Evolutionary conservation across 805 yeast species (phyloP).

Genomic region (Ogataea methylovora): DNA sequence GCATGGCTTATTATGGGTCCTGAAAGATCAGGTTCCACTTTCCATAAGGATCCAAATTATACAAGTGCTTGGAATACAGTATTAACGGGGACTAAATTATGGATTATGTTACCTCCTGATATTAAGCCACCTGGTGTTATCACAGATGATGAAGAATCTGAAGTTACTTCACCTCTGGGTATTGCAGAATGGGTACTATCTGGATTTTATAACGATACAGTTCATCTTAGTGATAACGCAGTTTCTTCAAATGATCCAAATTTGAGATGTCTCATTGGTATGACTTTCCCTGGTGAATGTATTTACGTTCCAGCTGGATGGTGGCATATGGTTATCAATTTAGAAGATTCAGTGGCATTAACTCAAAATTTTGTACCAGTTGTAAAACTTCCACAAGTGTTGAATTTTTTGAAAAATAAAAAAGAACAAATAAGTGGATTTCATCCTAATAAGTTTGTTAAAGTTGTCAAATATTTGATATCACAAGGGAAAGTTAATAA

Average conservation of each 20-base stretch:
- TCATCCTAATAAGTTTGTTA: slow-evolving; percentile 44
- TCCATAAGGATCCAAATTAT: slow-evolving; percentile 88
- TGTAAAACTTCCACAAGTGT: slow-evolving; percentile 50
- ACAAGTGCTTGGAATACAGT: slow-evolving; percentile 90
- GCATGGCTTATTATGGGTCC: slow-evolving; percentile 93
- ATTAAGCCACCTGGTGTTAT: slow-evolving; percentile 80
- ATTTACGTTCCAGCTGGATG: slow-evolving; percentile 92
- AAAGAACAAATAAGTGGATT: slow-evolving; percentile 77
- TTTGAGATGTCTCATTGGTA: slow-evolving; percentile 46
- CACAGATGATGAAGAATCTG: slow-evolving; percentile 70
- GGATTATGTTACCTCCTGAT: slow-evolving; percentile 85
- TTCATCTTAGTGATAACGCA: slow-evolving; percentile 37
- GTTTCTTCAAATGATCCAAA: background rate
- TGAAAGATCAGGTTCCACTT: slow-evolving; percentile 74
- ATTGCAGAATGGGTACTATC: slow-evolving; percentile 85
- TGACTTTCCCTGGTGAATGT: slow-evolving; percentile 77
- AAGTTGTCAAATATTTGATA: slow-evolving; percentile 27
- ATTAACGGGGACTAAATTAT: slow-evolving; percentile 65
- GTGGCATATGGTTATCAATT: slow-evolving; percentile 94
- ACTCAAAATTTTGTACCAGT: slow-evolving; percentile 85
- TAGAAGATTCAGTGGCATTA: slow-evolving; percentile 76
- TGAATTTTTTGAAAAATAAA: slow-evolving; percentile 61
- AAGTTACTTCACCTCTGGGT: slow-evolving; percentile 88
- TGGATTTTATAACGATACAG: slow-evolving; percentile 71
- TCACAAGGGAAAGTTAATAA: slow-evolving; percentile 7